Conservation (phyloP, 148 eudicot genomes). For the Cornus controversa region DNA sequence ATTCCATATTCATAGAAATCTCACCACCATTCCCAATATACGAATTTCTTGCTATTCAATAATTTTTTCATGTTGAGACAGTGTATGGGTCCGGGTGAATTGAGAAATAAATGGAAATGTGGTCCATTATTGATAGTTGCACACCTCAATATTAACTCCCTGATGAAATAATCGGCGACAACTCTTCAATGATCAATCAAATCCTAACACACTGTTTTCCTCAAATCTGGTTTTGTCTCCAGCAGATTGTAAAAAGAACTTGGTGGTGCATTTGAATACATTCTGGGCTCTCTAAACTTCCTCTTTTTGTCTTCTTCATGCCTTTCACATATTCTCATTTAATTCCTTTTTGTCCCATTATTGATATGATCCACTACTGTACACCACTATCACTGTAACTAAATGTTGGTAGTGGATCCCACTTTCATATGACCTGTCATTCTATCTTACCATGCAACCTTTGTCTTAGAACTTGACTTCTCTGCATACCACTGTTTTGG, state of each 20-base stretch:
- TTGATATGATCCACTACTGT: background rate
- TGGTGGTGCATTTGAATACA: conserved; percentile 6
- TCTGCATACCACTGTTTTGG: too few species aligned
- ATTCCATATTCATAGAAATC: too few species aligned
- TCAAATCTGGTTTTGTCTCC: conserved; percentile 6
- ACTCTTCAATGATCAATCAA: conserved; percentile 9
- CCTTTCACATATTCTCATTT: background rate
- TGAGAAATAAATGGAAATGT: too few species aligned
- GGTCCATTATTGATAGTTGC: too few species aligned
- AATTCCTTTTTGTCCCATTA: background rate
- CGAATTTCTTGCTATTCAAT: too few species aligned
- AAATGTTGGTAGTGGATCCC: background rate
- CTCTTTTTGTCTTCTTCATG: conserved; percentile 10
- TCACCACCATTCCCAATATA: too few species aligned
- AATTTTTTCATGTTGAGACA: too few species aligned
- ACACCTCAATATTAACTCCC: background rate
- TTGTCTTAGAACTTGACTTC: background rate
- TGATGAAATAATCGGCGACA: background rate
- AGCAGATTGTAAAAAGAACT: conserved; percentile 16
- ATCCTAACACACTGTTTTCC: background rate
- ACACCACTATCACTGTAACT: background rate
- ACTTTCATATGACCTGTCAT: conserved; percentile 21
- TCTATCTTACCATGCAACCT: conserved; percentile 13
- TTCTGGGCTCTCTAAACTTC: background rate
- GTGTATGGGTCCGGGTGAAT: background rate